Evolutionary conservation across 495 filamentous ascomycete species (phyloP).

Genomic region (Tuber microsphaerosporum): DNA sequence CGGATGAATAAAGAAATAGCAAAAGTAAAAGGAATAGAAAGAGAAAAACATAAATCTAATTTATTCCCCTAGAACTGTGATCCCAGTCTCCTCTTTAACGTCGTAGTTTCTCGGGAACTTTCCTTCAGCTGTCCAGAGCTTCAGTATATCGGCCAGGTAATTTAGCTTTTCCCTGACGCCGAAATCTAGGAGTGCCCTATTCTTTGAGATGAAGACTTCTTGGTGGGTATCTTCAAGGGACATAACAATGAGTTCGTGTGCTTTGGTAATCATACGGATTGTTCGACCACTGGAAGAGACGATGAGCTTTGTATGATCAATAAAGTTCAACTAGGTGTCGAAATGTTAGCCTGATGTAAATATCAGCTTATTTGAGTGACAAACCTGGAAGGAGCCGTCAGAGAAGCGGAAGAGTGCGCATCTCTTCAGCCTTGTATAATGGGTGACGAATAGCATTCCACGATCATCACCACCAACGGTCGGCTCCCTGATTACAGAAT

Average conservation of each 20-base stretch:
- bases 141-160: conserved; percentile 38
- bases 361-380: conserved; percentile 15
- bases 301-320: conserved; percentile 81
- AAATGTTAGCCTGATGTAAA: conserved; percentile 10
- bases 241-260: conserved; percentile 35
- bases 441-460: conserved; percentile 35
- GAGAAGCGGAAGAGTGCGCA: conserved; percentile 51
- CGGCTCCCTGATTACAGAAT: conserved; percentile 70
- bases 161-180: conserved; percentile 35
- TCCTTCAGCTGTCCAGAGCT: conserved; percentile 24
- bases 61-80: conserved; percentile 32
- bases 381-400: conserved; percentile 76
- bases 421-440: conserved; percentile 34
- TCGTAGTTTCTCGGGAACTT: conserved; percentile 36
- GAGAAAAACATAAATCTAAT: conserved; percentile 10
- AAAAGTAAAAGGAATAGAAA: background rate
- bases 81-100: conserved; percentile 26
- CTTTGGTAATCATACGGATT: conserved; percentile 34
- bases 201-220: conserved; percentile 25
- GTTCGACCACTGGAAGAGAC: conserved; percentile 32
- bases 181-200: conserved; percentile 27
- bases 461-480: conserved; percentile 81
- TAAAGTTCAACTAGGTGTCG: conserved; percentile 73
- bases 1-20: conserved; percentile 14
- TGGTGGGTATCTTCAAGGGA: conserved; percentile 37